Evolutionary conservation across 2,329 filamentous ascomycete genomes (phyloP).

Genomic region (Thielaviopsis populi): DNA sequence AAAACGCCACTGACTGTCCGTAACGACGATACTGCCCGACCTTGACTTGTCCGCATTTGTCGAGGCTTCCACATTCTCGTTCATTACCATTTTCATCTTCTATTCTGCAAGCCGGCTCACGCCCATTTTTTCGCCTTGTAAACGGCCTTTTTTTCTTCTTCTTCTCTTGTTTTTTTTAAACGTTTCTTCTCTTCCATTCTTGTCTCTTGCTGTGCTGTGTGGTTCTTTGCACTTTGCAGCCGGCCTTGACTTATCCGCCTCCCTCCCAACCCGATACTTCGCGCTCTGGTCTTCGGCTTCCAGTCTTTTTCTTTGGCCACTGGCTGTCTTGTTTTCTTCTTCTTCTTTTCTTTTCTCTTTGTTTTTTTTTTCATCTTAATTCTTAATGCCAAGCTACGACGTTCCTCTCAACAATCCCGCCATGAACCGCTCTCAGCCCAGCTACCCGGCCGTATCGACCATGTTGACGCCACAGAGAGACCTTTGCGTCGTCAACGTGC

Average conservation of each 20-base stretch:
- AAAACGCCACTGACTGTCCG: neutral
- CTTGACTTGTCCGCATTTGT: neutral
- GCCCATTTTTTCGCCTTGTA: neutral
- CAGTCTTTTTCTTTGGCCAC: neutral
- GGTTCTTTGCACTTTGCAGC: neutral
- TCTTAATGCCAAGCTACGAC: constrained; percentile 17
- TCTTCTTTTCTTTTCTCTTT: constrained; percentile 9
- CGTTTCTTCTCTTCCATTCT: neutral
- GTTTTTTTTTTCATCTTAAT: constrained; percentile 10
- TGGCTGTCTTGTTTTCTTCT: neutral
- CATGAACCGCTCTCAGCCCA: constrained; percentile 13
- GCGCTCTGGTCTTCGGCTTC: neutral
- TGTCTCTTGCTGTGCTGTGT: neutral
- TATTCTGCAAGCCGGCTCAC: constrained; percentile 4
- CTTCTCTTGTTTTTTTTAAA: constrained; percentile 1
- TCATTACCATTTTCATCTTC: constrained; percentile 13
- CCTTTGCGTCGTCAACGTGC: constrained; percentile 18
- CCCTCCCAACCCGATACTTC: constrained; percentile 4
- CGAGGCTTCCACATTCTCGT: constrained; percentile 3
- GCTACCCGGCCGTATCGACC: constrained; percentile 7
- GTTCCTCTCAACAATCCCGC: neutral
- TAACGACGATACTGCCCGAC: neutral
- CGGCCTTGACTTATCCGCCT: neutral
- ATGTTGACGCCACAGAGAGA: constrained; percentile 16
- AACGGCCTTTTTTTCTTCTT: constrained; percentile 5